Conservation (phyloP, 129 eudicot species). For the Centrapalus pauciflorus region DNA sequence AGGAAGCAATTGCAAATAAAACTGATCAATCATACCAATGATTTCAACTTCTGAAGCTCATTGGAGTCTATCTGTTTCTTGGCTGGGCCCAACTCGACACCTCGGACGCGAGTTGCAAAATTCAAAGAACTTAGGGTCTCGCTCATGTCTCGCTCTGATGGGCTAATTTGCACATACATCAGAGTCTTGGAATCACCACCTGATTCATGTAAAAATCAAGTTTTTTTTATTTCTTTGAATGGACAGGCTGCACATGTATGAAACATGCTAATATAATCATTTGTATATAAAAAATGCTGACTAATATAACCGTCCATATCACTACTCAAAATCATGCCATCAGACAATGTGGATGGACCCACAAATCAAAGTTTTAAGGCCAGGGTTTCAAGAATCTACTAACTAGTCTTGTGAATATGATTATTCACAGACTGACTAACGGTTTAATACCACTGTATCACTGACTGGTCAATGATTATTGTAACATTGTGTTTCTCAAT, state of each 20-base stretch:
- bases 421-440: no score
- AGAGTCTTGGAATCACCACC: slow-evolving; percentile 45
- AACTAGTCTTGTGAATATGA: background rate
- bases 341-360: no score
- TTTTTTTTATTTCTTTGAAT: background rate
- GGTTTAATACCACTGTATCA: no score
- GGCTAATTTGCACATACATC: slow-evolving; percentile 48
- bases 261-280: no score
- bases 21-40: slow-evolving; percentile 20
- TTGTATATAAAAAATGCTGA: no score
- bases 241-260: background rate
- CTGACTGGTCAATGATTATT: no score
- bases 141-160: slow-evolving; percentile 34
- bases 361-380: no score
- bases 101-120: slow-evolving; percentile 41
- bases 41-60: slow-evolving; percentile 39
- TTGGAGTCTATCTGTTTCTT: slow-evolving; percentile 33
- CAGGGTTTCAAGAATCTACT: no score
- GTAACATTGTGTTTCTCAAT: background rate
- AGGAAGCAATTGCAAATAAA: background rate
- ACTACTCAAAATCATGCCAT: no score
- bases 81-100: slow-evolving; percentile 44
- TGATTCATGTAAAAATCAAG: slow-evolving; percentile 3
- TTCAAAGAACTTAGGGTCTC: slow-evolving; percentile 42
- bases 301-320: no score